phyloP scores from a whole-genome alignment of 345 rosid species.

The Salix caprea region DNA sequence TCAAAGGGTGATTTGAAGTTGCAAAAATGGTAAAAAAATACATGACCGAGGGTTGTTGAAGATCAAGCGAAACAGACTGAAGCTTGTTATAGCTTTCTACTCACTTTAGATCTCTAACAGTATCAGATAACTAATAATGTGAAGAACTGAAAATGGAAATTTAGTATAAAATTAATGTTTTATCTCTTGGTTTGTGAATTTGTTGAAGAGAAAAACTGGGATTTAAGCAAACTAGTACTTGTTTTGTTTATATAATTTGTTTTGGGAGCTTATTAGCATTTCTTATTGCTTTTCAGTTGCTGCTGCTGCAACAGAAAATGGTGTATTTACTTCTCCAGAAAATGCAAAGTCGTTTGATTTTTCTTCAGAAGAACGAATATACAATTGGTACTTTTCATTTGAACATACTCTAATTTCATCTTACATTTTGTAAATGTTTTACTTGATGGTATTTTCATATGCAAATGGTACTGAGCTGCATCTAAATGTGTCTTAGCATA shows the following conservation, averaged over 20 bases:
- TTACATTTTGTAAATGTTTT: not conserved
- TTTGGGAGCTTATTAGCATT: not conserved
- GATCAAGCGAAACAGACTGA: too few species aligned
- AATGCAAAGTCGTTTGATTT: conserved; percentile 80
- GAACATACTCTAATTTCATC: not conserved
- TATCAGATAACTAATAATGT: too few species aligned
- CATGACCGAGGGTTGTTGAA: too few species aligned
- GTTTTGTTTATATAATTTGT: not conserved
- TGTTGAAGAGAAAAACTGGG: not conserved
- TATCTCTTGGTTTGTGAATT: too few species aligned
- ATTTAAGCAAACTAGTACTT: not conserved
- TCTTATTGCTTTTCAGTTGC: conserved; percentile 40
- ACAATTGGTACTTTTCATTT: conserved; percentile 55
- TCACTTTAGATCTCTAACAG: too few species aligned
- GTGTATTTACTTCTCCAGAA: conserved; percentile 69
- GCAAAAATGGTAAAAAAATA: too few species aligned
- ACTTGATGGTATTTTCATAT: not conserved
- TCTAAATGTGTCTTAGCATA: conserved; percentile 1
- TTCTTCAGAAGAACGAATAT: conserved; percentile 79
- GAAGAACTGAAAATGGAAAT: too few species aligned
- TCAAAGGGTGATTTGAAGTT: too few species aligned
- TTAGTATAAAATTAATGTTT: too few species aligned
- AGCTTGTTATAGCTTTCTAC: too few species aligned
- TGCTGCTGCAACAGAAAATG: conserved; percentile 48
- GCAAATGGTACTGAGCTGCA: not conserved